Evolutionary conservation across 768 basidiomycete species (phyloP).

Genomic region (Auricularia sp.): DNA sequence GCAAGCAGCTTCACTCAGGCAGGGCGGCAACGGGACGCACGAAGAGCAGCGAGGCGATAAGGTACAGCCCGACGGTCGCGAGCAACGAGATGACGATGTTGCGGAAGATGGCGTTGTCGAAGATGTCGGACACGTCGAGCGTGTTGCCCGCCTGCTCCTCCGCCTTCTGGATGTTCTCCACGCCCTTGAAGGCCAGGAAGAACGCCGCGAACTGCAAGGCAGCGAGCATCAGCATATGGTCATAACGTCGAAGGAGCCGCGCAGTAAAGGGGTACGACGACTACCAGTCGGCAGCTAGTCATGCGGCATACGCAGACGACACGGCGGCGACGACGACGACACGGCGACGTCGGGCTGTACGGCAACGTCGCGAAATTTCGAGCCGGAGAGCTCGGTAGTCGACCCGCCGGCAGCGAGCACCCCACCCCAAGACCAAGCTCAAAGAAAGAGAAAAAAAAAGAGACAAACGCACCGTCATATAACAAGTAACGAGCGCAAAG

Average conservation of each 20-base stretch:
- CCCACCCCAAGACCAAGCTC: neutral
- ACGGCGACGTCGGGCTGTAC: too few relatives aligned
- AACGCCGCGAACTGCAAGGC: conserved; percentile 54
- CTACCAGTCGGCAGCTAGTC: too few relatives aligned
- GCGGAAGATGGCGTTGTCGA: conserved; percentile 71
- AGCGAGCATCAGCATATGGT: conserved; percentile 6
- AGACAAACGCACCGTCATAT: conserved; percentile 68
- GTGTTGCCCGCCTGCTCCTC: conserved; percentile 30
- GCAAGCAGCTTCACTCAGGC: neutral
- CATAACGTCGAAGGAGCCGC: too few relatives aligned
- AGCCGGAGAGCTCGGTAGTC: too few relatives aligned
- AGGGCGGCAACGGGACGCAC: conserved; percentile 36
- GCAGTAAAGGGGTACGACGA: too few relatives aligned
- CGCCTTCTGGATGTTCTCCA: conserved; percentile 44
- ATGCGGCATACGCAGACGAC: too few relatives aligned
- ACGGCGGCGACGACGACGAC: too few relatives aligned
- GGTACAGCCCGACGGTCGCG: conserved; percentile 85
- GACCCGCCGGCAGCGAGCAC: too few relatives aligned
- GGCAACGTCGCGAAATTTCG: too few relatives aligned
- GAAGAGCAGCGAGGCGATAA: conserved; percentile 73
- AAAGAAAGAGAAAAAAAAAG: neutral
- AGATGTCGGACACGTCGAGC: conserved; percentile 48
- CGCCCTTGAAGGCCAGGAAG: conserved; percentile 73
- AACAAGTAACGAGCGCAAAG: conserved; percentile 85
- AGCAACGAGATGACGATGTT: conserved; percentile 78